These are phyloP conservation scores for Penicillium crystallinum DNA, from an alignment of 495 filamentous ascomycete species.

Conservation along the genomic window DNA sequence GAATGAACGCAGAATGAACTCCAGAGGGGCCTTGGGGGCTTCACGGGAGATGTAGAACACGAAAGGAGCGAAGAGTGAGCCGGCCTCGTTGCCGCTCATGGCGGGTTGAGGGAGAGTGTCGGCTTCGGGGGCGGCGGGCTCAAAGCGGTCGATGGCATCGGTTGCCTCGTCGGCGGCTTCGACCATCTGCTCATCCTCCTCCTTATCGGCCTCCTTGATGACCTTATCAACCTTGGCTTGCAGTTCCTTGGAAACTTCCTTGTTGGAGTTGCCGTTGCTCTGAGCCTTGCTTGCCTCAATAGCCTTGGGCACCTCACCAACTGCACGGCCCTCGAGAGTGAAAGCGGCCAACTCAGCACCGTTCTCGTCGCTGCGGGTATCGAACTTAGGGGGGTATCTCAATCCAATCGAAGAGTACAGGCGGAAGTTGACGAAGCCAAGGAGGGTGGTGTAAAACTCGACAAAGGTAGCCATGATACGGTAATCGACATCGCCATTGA, in stretches of 20 bases:
- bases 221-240: constrained; percentile 53
- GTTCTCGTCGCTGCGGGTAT: constrained; percentile 76
- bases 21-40: constrained; percentile 81
- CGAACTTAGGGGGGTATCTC: constrained; percentile 92
- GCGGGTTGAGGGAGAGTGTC: constrained; percentile 83
- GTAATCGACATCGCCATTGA: constrained; percentile 92
- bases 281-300: constrained; percentile 47
- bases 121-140: constrained; percentile 68
- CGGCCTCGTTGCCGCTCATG: constrained; percentile 47
- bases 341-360: constrained; percentile 92
- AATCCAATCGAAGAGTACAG: constrained; percentile 87
- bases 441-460: constrained; percentile 93
- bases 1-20: constrained; percentile 91
- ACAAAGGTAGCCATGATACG: constrained; percentile 99
- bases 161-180: constrained; percentile 45
- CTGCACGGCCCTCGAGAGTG: constrained; percentile 68
- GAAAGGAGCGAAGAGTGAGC: constrained; percentile 74
- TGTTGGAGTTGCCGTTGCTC: constrained; percentile 34
- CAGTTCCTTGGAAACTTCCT: constrained; percentile 45
- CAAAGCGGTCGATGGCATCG: constrained; percentile 83
- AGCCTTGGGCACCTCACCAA: constrained; percentile 50
- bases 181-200: constrained; percentile 40
- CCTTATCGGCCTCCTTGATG: constrained; percentile 39
- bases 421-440: constrained; percentile 93
- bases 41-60: constrained; percentile 93